These are phyloP conservation scores for Colletotrichum chlorophyti DNA, from an alignment of 2,329 filamentous ascomycete species.

Conservation along the genomic window DNA sequence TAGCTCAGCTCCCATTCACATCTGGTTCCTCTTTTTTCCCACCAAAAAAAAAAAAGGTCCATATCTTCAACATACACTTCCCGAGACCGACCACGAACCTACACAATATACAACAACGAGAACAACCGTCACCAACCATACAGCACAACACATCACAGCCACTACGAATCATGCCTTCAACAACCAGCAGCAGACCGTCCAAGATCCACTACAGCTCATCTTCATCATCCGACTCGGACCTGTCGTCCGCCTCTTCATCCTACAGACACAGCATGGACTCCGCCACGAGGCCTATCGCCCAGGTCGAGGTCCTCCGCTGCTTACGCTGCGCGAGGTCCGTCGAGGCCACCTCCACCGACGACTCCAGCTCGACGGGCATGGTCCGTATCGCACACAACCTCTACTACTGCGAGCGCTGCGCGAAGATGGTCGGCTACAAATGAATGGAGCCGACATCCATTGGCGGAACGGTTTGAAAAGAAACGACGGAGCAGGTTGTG, in stretches of 20 bases:
- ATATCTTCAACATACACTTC: neutral
- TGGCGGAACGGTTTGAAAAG: constrained; percentile 8
- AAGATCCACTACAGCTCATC: constrained; percentile 47
- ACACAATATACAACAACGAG: neutral
- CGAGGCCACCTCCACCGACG: constrained; percentile 67
- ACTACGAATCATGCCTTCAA: constrained; percentile 35
- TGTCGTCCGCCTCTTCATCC: constrained; percentile 44
- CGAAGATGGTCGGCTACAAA: constrained; percentile 68
- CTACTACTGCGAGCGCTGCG: constrained; percentile 71
- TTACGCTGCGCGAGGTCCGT: constrained; percentile 66
- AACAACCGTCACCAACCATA: neutral
- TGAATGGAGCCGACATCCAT: constrained; percentile 42
- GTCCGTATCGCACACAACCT: constrained; percentile 69
- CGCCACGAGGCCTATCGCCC: constrained; percentile 51
- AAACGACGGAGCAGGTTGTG: neutral
- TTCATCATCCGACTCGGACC: constrained; percentile 50
- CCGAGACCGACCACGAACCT: neutral
- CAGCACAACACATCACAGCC: neutral
- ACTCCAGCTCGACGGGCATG: constrained; percentile 65
- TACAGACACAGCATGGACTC: constrained; percentile 58
- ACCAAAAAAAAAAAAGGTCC: neutral
- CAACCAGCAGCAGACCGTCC: constrained; percentile 42
- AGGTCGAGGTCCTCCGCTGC: constrained; percentile 67
- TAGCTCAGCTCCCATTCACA: neutral
- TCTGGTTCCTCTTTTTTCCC: constrained; percentile 7